Conservation (phyloP, 2,329 filamentous ascomycete genomes). For the Talaromyces piceae region DNA sequence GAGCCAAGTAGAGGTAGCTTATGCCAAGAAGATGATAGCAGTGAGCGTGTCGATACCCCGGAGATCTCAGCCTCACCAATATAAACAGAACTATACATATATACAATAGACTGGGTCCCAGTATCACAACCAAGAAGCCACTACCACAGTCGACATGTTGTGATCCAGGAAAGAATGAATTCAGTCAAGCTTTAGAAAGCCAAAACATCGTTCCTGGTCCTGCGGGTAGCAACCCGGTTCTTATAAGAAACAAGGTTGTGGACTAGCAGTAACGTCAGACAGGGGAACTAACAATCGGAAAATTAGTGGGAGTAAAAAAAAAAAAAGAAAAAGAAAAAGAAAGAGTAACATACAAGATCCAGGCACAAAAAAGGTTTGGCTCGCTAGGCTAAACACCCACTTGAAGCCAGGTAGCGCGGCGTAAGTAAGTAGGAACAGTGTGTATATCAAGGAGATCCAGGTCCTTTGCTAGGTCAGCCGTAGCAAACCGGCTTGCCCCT, state of each 20-base stretch:
- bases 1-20: too few relatives aligned
- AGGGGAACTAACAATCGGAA: not conserved
- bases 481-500: not conserved
- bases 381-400: not conserved
- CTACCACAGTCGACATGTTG: not conserved
- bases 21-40: not conserved
- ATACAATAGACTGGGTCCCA: not conserved
- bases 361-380: not conserved
- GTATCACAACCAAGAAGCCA: not conserved
- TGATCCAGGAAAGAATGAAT: not conserved
- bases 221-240: not conserved
- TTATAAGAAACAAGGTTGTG: not conserved
- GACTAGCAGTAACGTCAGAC: not conserved
- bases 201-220: too few relatives aligned
- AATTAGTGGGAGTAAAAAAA: constrained; percentile 2
- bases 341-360: too few relatives aligned
- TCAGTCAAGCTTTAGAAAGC: too few relatives aligned
- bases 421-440: too few relatives aligned
- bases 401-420: not conserved
- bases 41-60: too few relatives aligned
- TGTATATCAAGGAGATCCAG: not conserved
- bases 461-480: not conserved
- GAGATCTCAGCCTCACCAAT: not conserved
- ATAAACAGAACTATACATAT: not conserved
- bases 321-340: too few relatives aligned